Conservation (phyloP, 768 basidiomycete species). For the Rhodotorula babjevae region DNA sequence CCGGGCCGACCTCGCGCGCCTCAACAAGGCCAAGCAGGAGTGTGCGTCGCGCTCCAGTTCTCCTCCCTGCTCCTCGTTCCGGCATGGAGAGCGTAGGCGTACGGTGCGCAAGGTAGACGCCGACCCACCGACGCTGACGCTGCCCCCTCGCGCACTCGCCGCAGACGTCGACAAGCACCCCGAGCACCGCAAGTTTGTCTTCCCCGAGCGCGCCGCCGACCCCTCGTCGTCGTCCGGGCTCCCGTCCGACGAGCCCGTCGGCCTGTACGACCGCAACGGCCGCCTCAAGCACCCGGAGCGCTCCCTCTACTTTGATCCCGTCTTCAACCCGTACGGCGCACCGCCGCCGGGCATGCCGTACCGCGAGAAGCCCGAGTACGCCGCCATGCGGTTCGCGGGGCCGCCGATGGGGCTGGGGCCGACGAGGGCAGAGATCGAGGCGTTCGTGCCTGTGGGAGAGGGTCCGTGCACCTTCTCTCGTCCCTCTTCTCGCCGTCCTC, state of each 20-base stretch:
- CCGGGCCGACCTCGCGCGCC: slow-evolving; percentile 70
- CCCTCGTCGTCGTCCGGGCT: slow-evolving; percentile 49
- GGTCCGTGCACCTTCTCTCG: not conserved
- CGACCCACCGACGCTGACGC: no score
- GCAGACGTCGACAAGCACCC: slow-evolving; percentile 73
- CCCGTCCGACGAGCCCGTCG: slow-evolving; percentile 44
- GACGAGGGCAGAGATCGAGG: slow-evolving; percentile 23
- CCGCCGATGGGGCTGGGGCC: not conserved
- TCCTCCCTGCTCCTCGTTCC: not conserved
- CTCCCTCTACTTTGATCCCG: slow-evolving; percentile 84
- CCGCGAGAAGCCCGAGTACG: slow-evolving; percentile 53
- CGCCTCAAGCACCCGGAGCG: slow-evolving; percentile 49
- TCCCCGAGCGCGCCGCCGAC: slow-evolving; percentile 45
- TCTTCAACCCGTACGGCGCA: slow-evolving; percentile 89
- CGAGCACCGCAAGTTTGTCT: slow-evolving; percentile 81
- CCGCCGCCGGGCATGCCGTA: slow-evolving; percentile 98
- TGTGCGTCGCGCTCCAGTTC: slow-evolving; percentile 50
- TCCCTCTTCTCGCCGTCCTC: not conserved
- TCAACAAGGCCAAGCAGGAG: slow-evolving; percentile 81
- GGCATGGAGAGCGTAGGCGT: no score
- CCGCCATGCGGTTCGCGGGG: slow-evolving; percentile 4
- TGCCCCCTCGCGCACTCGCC: not conserved
- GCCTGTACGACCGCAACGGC: slow-evolving; percentile 44
- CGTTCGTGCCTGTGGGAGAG: slow-evolving; percentile 18
- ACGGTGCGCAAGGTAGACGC: no score